Evolutionary conservation across 2,329 filamentous ascomycete species (phyloP).

Genomic region (Neurospora sp.): DNA sequence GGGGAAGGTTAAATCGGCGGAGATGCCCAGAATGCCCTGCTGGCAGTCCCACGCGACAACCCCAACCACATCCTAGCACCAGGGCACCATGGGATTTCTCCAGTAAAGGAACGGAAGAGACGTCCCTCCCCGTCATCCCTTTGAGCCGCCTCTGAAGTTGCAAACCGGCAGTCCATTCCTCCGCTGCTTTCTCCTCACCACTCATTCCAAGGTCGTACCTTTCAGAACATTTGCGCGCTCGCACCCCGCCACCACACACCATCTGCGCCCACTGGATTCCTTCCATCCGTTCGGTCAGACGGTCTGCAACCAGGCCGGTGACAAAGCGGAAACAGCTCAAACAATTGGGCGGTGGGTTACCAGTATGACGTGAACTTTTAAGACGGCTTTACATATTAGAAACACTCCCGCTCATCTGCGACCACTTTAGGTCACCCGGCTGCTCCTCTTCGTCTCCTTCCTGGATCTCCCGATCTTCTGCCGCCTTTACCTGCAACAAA

Average conservation of each 20-base stretch:
- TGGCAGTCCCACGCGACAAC: background rate
- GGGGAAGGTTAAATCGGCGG: background rate
- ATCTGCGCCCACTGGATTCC: background rate
- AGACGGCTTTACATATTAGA: background rate
- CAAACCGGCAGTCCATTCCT: background rate
- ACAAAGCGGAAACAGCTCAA: background rate
- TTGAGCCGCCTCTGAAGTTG: background rate
- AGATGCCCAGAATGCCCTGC: background rate
- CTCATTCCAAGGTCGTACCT: background rate
- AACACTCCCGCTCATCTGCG: background rate
- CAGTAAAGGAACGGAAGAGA: background rate
- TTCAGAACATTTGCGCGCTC: background rate
- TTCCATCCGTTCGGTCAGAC: background rate
- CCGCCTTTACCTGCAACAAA: background rate
- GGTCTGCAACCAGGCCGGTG: background rate
- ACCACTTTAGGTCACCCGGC: background rate
- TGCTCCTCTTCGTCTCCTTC: background rate
- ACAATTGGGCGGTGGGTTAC: background rate
- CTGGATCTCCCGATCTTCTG: background rate
- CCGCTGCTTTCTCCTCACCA: background rate
- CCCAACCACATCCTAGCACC: background rate
- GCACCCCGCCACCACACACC: background rate
- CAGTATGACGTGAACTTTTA: background rate
- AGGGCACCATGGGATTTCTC: background rate
- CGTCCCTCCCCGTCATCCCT: background rate